Base-by-base conservation (phyloP, 331 rosid species). In the Malus hybrid region DNA sequence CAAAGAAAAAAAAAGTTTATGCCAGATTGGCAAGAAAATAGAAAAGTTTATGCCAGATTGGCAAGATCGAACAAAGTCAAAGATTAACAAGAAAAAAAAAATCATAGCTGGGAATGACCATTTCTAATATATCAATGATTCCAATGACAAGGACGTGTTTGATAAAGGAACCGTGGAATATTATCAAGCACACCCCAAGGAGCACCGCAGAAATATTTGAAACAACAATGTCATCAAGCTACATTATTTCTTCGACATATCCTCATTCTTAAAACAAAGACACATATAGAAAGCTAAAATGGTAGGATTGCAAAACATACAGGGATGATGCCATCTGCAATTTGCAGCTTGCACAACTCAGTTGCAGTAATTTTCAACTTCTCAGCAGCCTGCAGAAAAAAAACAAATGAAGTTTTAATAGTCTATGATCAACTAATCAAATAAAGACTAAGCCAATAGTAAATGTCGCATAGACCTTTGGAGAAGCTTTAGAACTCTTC, bases 251-350 rank as follows among this genome's bases (percentile, higher is more conserved):
- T 10, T 74, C 8, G 42, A 46, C 19, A 34, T 63, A 24, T 32
- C 26, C 39, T 15, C 32, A 73, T 33, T 29, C 26, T 26, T 42
- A 55, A 24, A 52, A 66, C 20, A 53, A 16, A 39, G 44, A 26
- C 18, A 39, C 56, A 28, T 29, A 67, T 14, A 68, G 63, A 52
- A 70, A 46, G 5, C 32, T 20, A 53, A 39, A 66, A 50, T 30
- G 33, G 58, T 63, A 65, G 42, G 70, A 56, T 19, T 56, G 68
- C 19, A 74, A 81, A 79, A 75, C 81, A 87, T 94, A 94, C 99
- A 77, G 92, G 93, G 61, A 94, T 86, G 82, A 94, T 24, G 55
- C 93, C 93, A 82, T 94, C 99, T 22, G 96, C 93, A 85, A 94
- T 61, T 82, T 86, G 80, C 83, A 92, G 76, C 81, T 32, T 86